Percentiles rank a stretch among this genome's conserved stretches.
These are phyloP conservation scores for Aureobasidium pullulans DNA, from an alignment of 2,329 filamentous ascomycete species.

Conservation along the genomic window DNA sequence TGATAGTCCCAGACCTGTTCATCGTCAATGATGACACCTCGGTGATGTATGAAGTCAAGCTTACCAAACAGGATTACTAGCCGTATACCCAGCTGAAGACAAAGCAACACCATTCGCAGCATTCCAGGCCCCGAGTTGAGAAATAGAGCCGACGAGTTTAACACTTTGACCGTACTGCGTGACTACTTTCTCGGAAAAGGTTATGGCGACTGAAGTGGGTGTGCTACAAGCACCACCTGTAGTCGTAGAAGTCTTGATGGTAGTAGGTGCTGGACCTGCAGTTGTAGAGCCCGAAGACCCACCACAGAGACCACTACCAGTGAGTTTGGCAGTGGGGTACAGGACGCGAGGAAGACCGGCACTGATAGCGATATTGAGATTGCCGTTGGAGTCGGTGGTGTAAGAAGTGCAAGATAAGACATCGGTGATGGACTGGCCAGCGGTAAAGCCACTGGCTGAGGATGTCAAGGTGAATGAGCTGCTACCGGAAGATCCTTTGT, in stretches of 20 bases:
- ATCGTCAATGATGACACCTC: not conserved
- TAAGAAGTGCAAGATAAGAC: slow-evolving; percentile 38
- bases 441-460: slow-evolving; percentile 23
- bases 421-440: slow-evolving; percentile 27
- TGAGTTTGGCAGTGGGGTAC: slow-evolving; percentile 30
- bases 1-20: slow-evolving; percentile 52
- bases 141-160: slow-evolving; percentile 54
- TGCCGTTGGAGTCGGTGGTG: slow-evolving; percentile 37
- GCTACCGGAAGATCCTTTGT: slow-evolving; percentile 27
- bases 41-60: not conserved
- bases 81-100: slow-evolving; percentile 50
- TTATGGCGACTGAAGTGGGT: slow-evolving; percentile 37
- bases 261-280: not conserved
- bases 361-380: slow-evolving; percentile 37
- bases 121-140: slow-evolving; percentile 55
- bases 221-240: slow-evolving; percentile 9
- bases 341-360: slow-evolving; percentile 39
- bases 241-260: not conserved
- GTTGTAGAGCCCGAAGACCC: not conserved
- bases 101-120: slow-evolving; percentile 45
- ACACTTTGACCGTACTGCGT: slow-evolving; percentile 56
- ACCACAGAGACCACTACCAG: slow-evolving; percentile 30
- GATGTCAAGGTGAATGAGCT: slow-evolving; percentile 2
- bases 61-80: slow-evolving; percentile 37
- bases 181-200: slow-evolving; percentile 51